Evolutionary conservation across 2,329 filamentous ascomycete genomes (phyloP).

Genomic region (Stromatinia cepivora): DNA sequence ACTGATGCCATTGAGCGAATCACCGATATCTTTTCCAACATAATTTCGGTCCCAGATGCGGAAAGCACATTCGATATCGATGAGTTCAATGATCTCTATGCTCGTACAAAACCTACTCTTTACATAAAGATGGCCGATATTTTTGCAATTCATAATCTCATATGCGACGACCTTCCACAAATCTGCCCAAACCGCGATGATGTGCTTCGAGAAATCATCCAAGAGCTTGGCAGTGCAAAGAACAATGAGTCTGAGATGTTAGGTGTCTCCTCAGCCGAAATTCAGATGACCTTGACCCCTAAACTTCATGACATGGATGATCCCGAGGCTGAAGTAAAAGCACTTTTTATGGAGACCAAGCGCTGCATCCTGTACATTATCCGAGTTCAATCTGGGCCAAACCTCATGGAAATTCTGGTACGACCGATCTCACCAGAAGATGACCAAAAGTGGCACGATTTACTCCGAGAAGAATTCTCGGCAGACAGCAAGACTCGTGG

Average conservation of each 20-base stretch:
- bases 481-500: conserved; percentile 68
- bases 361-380: conserved; percentile 97
- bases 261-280: conserved; percentile 77
- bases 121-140: conserved; percentile 99
- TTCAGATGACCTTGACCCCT: conserved; percentile 85
- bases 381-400: conserved; percentile 85
- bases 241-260: conserved; percentile 93
- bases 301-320: conserved; percentile 90
- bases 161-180: conserved; percentile 73
- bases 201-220: conserved; percentile 83
- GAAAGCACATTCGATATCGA: conserved; percentile 97
- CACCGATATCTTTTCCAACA: conserved; percentile 68
- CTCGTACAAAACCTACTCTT: conserved; percentile 93
- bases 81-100: conserved; percentile 97
- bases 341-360: conserved; percentile 97
- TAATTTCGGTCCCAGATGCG: conserved; percentile 82
- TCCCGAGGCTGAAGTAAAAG: conserved; percentile 87
- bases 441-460: conserved; percentile 79
- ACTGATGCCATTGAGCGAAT: conserved; percentile 80
- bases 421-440: conserved; percentile 86
- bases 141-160: conserved; percentile 89
- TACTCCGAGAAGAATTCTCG: conserved; percentile 80
- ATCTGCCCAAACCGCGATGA: conserved; percentile 84
- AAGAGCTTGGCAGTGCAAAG: conserved; percentile 93
- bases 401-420: conserved; percentile 92